Evolutionary conservation across 2,329 filamentous ascomycete genomes (phyloP), one percentile per base, ranked within the genome.

Genomic region (Microcyclospora pomicola): DNA sequence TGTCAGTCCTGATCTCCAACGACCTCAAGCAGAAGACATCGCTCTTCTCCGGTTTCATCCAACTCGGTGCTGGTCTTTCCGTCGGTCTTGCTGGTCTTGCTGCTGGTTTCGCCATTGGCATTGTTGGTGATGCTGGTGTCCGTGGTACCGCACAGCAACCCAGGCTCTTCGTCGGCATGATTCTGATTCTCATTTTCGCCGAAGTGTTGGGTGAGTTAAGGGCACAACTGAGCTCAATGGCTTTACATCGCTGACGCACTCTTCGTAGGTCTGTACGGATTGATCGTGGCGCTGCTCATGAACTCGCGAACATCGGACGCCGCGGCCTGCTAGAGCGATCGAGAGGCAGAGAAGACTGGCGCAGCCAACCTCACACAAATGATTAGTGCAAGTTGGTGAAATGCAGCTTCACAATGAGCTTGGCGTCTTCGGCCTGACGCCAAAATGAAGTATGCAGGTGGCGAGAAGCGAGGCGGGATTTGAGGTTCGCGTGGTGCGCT

Each of bases 241-340:
- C 6, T 12, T 9, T 19, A 32, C 5, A 15, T 14, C 4, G 31
- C 11, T 15, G 10, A 16, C 24, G 19, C 19, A 24, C 4, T 6
- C 3, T 19, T 14, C 15, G 5, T 45, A 91, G 84, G 88, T 91
- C 84, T 98, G 42, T 98, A 98, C 71, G 91, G 91, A 64, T 75
- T 98, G 58, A 98, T 98, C 63, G 91, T 98, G 52, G 91, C 91
- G 49, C 82, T 98, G 59, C 79, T 98, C 61, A 98, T 98, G 92
- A 98, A 96, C 82, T 93, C 91, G 42, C 92, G 91, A 72, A 82
- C 66, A 29, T 50, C 49, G 43, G 51, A 48, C 36, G 66, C 76
- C 52, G 73, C 78, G 12, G 5, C 12, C 61, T 82, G 77, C 76
- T 62, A 69, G 45, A 68, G 77, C 24, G 28, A n/a, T 31, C 15